phyloP scores from a whole-genome alignment of 78 protist genomes.

The Guillardia theta region DNA sequence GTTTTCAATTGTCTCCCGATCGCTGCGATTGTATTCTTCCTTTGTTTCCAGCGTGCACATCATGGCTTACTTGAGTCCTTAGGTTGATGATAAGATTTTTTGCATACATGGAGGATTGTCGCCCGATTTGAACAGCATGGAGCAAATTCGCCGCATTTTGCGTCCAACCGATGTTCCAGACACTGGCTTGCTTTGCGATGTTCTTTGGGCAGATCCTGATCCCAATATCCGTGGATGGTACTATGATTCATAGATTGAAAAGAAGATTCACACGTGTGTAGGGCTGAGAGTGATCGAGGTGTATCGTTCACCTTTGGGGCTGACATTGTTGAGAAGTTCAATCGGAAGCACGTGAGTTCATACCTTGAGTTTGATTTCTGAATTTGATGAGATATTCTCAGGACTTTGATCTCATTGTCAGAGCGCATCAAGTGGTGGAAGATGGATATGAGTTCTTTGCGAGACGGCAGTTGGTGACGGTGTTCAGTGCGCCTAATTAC shows the following conservation, averaged over 20 bases:
- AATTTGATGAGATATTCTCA: not conserved
- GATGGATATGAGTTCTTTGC: conserved; percentile 99
- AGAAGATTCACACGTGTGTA: no score
- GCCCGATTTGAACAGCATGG: conserved; percentile 57
- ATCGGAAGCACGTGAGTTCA: conserved; percentile 71
- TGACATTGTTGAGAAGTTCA: conserved; percentile 88
- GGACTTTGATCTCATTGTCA: conserved; percentile 6
- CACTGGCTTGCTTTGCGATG: conserved; percentile 96
- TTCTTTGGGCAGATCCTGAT: conserved; percentile 99
- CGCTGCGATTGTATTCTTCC: conserved; percentile 89
- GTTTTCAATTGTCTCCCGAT: conserved; percentile 98
- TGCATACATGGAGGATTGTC: conserved; percentile 98
- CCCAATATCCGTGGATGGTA: conserved; percentile 82
- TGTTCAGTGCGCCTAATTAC: conserved; percentile 98
- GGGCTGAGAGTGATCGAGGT: conserved; percentile 98
- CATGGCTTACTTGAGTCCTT: not conserved
- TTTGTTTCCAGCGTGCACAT: not conserved
- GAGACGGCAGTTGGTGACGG: conserved; percentile 93
- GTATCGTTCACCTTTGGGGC: conserved; percentile 97
- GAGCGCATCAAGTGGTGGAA: conserved; percentile 79
- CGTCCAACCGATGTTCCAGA: conserved; percentile 99
- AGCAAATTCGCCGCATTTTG: conserved; percentile 77
- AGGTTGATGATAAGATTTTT: conserved; percentile 95
- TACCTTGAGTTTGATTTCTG: not conserved
- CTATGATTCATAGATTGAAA: no score